Conservation (phyloP, 2,329 filamentous ascomycete genomes). For the Penicillium sp. region DNA sequence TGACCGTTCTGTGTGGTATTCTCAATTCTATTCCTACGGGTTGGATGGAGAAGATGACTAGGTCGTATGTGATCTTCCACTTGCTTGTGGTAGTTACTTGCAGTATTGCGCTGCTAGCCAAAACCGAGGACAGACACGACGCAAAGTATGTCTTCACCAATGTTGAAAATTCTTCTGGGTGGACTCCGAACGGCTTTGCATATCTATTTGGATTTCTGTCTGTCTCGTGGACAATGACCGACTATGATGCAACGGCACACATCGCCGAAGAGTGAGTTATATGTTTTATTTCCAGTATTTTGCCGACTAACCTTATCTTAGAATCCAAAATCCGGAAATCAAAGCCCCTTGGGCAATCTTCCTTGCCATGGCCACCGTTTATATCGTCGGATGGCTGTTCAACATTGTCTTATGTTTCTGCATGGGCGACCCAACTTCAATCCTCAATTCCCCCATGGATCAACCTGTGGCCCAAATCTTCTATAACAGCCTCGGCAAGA, state of each 20-base stretch:
- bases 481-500: constrained; percentile 53
- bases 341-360: constrained; percentile 56
- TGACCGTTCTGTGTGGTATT: constrained; percentile 50
- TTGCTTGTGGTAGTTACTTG: constrained; percentile 45
- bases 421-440: constrained; percentile 50
- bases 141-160: constrained; percentile 55
- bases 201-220: constrained; percentile 60
- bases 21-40: constrained; percentile 56
- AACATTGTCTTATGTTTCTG: constrained; percentile 57
- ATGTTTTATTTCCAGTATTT: constrained; percentile 15
- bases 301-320: constrained; percentile 20
- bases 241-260: constrained; percentile 47
- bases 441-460: constrained; percentile 44
- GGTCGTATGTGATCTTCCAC: constrained; percentile 54
- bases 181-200: constrained; percentile 52
- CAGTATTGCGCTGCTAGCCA: constrained; percentile 49
- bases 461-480: constrained; percentile 58
- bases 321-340: constrained; percentile 47
- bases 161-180: constrained; percentile 50
- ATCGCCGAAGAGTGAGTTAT: constrained; percentile 48
- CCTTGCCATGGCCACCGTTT: constrained; percentile 54
- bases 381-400: constrained; percentile 53
- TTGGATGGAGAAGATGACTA: constrained; percentile 56
- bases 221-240: constrained; percentile 59
- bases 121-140: constrained; percentile 39